phyloP scores from a whole-genome alignment of 2,329 filamentous ascomycete species.

The Phialophora expanda region DNA sequence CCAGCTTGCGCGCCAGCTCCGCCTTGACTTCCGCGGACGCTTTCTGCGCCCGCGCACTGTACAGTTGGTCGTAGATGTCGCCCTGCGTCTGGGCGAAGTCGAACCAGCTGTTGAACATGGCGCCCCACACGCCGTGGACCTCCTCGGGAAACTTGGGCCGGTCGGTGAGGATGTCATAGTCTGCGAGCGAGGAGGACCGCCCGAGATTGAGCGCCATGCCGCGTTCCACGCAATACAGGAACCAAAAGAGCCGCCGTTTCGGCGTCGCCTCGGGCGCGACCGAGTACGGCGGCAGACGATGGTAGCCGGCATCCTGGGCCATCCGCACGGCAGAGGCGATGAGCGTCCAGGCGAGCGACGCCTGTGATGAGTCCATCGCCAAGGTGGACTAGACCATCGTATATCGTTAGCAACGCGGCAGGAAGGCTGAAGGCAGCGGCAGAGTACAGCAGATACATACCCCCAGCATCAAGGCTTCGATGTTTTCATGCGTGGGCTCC shows the following conservation, averaged over 20 bases:
- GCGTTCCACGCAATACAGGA: constrained; percentile 64
- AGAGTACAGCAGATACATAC: constrained; percentile 48
- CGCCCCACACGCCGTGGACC: constrained; percentile 51
- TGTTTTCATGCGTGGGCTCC: constrained; percentile 60
- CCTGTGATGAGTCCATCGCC: constrained; percentile 66
- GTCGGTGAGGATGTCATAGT: constrained; percentile 64
- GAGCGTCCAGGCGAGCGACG: constrained; percentile 69
- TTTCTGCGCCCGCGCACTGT: constrained; percentile 47
- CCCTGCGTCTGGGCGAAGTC: constrained; percentile 63
- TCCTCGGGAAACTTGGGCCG: constrained; percentile 40
- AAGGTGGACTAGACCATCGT: constrained; percentile 59
- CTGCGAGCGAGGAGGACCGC: constrained; percentile 62
- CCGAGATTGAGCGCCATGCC: constrained; percentile 65
- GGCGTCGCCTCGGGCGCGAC: constrained; percentile 40
- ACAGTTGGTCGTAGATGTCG: constrained; percentile 64
- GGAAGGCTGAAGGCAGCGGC: neutral
- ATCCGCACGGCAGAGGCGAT: constrained; percentile 64
- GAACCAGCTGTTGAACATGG: constrained; percentile 61
- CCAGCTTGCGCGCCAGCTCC: constrained; percentile 49
- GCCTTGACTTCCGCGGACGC: constrained; percentile 54
- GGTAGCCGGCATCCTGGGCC: constrained; percentile 67
- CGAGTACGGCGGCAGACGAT: constrained; percentile 50
- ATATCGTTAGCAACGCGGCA: neutral
- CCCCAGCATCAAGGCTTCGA: constrained; percentile 64
- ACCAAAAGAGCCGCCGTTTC: constrained; percentile 59